Base-by-base conservation (phyloP, 2,329 filamentous ascomycete species). In the Trichophyton verrucosum region DNA sequence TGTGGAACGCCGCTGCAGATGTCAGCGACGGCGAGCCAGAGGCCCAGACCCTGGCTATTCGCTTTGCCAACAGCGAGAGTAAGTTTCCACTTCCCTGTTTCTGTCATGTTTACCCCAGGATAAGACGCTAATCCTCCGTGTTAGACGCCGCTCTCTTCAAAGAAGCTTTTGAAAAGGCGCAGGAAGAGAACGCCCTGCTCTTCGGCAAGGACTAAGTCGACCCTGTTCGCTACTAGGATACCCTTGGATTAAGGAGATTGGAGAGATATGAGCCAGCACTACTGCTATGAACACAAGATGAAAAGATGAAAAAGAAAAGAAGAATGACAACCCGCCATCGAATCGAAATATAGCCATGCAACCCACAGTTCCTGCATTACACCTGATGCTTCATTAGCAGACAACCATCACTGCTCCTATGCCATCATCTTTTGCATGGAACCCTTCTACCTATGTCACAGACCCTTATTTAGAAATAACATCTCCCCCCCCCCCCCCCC, bases 31-130 rank as follows among this genome's bases (percentile, higher is more conserved):
- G 94, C 64, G 92, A 96, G 80, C 88, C 94, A 65, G 94, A 99
- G 82, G 90, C 91, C 61, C 87, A 91, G 72, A 99, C 94, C 60
- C 83, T 99, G 71, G 94, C 94, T 66, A 97, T 99, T 70, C 91
- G 94, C 68, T 96, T 99, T 72, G 92, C 88, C 79, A 99, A 97
- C 82, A 87, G 89, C 68, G 94, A 99, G 74, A 97, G 91, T 96
- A 82, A 74, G 87, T 82, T 60, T n/a, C 24, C 24, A 20, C 20
- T 8, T 30, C 17, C 15, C 42, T 27, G 9, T 55, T 13, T 33
- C 11, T 27, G 33, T 15, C 36, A 20, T 5, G 33, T 3, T 38
- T 27, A 55, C 22, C 11, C 44, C 9, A 4, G 17, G 46, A 9
- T 24, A 9, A 22, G 13, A 13, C 22, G 17, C 53, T 49, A 24